These are phyloP conservation scores for Trametes meyenii DNA, from an alignment of 768 basidiomycete genomes.

Conservation along the genomic window DNA sequence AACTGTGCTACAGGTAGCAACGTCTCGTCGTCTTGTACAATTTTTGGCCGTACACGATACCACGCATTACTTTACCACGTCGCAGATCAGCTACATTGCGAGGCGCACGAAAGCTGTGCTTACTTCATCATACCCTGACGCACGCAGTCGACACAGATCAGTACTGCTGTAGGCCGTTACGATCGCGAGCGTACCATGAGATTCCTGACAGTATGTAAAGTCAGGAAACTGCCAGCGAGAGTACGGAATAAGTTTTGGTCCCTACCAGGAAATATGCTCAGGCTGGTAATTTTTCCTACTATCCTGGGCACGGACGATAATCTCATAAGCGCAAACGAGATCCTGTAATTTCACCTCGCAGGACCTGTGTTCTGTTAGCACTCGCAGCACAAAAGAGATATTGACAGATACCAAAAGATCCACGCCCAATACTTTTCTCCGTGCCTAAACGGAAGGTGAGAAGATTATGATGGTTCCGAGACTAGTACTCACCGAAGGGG, in stretches of 20 bases:
- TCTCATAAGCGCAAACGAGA: slow-evolving; percentile 13
- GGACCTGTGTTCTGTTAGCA: slow-evolving; percentile 9
- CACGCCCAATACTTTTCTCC: slow-evolving; percentile 30
- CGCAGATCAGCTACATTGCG: not conserved
- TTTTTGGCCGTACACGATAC: slow-evolving; percentile 22
- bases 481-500: slow-evolving; percentile 11
- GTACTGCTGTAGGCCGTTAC: not conserved
- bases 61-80: slow-evolving; percentile 23
- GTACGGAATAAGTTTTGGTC: not conserved
- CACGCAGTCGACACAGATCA: not conserved
- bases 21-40: slow-evolving; percentile 13
- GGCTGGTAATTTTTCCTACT: slow-evolving; percentile 24
- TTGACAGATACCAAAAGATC: slow-evolving; percentile 26
- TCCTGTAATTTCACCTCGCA: slow-evolving; percentile 23
- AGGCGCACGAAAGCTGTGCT: not conserved
- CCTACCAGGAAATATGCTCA: slow-evolving; percentile 25
- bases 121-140: slow-evolving; percentile 31
- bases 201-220: slow-evolving; percentile 13
- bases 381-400: not conserved
- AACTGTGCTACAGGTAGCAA: slow-evolving; percentile 9
- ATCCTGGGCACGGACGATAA: slow-evolving; percentile 23
- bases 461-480: not conserved
- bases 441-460: slow-evolving; percentile 3
- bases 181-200: slow-evolving; percentile 13
- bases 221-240: not conserved